Percentiles rank a stretch among this genome's conserved stretches.
phyloP scores from a whole-genome alignment of 2,329 filamentous ascomycete genomes.

The Zalaria obscura region DNA sequence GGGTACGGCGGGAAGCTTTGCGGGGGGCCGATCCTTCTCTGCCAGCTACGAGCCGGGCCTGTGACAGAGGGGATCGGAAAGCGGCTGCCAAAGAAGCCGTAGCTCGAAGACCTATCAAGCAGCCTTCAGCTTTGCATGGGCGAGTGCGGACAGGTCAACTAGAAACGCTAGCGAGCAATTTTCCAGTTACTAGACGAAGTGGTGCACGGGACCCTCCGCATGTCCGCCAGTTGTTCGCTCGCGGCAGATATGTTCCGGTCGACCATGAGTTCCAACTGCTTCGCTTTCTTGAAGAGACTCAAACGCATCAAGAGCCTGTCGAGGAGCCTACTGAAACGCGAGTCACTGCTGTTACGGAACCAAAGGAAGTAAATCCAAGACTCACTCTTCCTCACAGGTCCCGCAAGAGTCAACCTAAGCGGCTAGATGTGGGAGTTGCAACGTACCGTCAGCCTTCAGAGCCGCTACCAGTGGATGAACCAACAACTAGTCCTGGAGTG shows the following conservation, averaged over 20 bases:
- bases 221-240: slow-evolving; percentile 10
- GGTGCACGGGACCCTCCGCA: slow-evolving; percentile 20
- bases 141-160: slow-evolving; percentile 24
- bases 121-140: no score
- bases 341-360: background rate
- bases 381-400: slow-evolving; percentile 7
- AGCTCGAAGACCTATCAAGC: no score
- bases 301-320: background rate
- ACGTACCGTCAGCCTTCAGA: slow-evolving; percentile 31
- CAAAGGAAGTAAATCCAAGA: background rate
- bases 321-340: no score
- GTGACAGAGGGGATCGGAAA: no score
- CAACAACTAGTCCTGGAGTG: background rate
- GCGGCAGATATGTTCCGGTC: background rate
- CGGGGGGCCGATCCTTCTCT: no score
- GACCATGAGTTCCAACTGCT: slow-evolving; percentile 1
- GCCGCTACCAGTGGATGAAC: slow-evolving; percentile 12
- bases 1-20: no score
- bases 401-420: slow-evolving; percentile 23
- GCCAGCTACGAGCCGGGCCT: no score
- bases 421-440: slow-evolving; percentile 30
- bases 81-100: no score
- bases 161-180: slow-evolving; percentile 26
- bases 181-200: slow-evolving; percentile 18
- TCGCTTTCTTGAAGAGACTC: slow-evolving; percentile 2